A percentile compares a stretch with the other conserved stretches of the same genome.
Conservation (phyloP, 352 stramenopile species). For the Aphanomyces astaci region DNA sequence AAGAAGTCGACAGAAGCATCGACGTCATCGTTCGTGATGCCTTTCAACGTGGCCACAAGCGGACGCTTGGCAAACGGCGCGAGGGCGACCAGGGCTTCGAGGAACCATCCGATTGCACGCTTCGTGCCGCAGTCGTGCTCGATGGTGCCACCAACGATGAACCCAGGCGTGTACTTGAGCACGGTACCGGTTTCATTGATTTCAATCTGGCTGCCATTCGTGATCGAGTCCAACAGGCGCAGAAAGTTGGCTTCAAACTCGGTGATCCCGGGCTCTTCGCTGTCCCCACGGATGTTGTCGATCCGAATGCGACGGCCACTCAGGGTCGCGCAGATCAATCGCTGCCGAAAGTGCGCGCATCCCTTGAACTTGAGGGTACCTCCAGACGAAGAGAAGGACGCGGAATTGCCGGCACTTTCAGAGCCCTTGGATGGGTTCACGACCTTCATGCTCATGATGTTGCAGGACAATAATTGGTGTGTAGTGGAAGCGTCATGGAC, state of each 20-base stretch:
- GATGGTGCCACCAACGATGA: constrained; percentile 92
- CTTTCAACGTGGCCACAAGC: constrained; percentile 89
- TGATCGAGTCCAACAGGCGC: constrained; percentile 93
- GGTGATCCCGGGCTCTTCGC: constrained; percentile 91
- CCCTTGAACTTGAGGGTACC: constrained; percentile 42
- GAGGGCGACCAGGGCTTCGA: constrained; percentile 96
- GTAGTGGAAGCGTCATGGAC: neutral
- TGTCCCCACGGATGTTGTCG: constrained; percentile 91
- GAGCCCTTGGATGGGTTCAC: constrained; percentile 6
- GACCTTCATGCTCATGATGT: constrained; percentile 15
- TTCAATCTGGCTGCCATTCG: constrained; percentile 96
- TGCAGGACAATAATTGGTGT: neutral
- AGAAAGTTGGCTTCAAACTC: constrained; percentile 97
- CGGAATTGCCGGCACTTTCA: neutral
- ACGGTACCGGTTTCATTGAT: constrained; percentile 99
- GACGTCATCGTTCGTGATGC: constrained; percentile 93
- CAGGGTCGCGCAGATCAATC: constrained; percentile 88
- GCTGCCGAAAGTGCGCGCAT: constrained; percentile 91
- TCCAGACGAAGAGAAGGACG: constrained; percentile 14
- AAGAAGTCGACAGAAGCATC: constrained; percentile 92
- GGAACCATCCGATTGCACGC: constrained; percentile 95
- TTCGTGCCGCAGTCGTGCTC: constrained; percentile 92
- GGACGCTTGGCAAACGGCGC: constrained; percentile 96
- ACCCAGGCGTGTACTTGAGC: constrained; percentile 93
- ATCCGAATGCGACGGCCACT: constrained; percentile 90